Evolutionary conservation across 2,329 filamentous ascomycete genomes (phyloP).

Genomic region (Aureobasidium subglaciale): DNA sequence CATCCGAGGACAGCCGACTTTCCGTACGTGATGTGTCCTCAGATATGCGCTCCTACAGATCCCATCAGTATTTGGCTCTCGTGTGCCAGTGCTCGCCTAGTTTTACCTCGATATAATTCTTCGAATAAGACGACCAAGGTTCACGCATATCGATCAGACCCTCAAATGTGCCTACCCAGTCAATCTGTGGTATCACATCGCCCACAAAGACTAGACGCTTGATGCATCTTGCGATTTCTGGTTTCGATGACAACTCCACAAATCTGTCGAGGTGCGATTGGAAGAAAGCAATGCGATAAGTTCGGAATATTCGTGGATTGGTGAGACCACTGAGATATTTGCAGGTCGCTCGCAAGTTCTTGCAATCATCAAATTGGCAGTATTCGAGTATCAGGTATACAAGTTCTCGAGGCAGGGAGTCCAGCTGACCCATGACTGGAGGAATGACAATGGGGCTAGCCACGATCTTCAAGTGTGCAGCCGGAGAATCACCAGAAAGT

Average conservation of each 20-base stretch:
- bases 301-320: constrained; percentile 21
- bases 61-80: not conserved
- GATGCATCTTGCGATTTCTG: constrained; percentile 21
- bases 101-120: constrained; percentile 15
- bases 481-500: not conserved
- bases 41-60: not conserved
- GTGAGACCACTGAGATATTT: constrained; percentile 18
- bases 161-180: constrained; percentile 13
- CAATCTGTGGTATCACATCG: constrained; percentile 22
- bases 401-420: constrained; percentile 24
- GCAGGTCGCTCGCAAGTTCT: constrained; percentile 20
- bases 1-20: not conserved
- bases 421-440: constrained; percentile 6
- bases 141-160: constrained; percentile 14
- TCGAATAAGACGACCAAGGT: constrained; percentile 2
- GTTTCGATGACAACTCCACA: constrained; percentile 18
- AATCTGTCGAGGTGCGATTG: constrained; percentile 20
- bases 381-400: constrained; percentile 21
- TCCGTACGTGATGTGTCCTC: not conserved
- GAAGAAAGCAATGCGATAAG: constrained; percentile 23
- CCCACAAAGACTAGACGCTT: constrained; percentile 23
- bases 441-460: not conserved
- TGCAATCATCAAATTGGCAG: constrained; percentile 20
- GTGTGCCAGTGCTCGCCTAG: not conserved
- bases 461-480: not conserved